Conservation (phyloP, 2,329 filamentous ascomycete species). For the Colletotrichum gigasporum region DNA sequence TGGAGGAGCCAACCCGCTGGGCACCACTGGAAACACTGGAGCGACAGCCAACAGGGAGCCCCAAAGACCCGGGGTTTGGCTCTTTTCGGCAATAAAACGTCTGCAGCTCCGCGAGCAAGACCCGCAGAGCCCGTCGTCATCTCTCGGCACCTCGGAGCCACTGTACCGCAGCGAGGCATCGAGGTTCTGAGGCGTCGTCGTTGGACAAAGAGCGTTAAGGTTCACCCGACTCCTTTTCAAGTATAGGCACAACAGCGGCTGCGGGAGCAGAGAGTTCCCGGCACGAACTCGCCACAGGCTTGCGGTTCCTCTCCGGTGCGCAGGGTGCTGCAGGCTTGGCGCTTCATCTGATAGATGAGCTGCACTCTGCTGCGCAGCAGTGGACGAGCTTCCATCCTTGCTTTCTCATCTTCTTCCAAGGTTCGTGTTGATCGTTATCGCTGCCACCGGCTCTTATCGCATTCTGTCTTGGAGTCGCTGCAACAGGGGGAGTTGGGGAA, state of each 20-base stretch:
- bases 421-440: constrained; percentile 15
- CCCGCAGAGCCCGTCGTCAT: constrained; percentile 9
- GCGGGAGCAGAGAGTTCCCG: background rate
- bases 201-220: background rate
- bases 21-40: constrained; percentile 25
- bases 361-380: background rate
- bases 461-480: constrained; percentile 10
- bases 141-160: background rate
- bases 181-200: background rate
- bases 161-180: background rate
- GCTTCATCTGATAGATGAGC: constrained; percentile 30
- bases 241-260: background rate
- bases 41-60: constrained; percentile 11
- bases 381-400: constrained; percentile 25
- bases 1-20: background rate
- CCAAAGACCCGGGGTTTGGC: background rate
- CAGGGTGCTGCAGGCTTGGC: constrained; percentile 28
- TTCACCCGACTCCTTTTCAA: background rate
- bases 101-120: background rate
- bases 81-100: background rate
- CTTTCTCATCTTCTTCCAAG: background rate
- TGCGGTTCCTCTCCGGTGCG: constrained; percentile 22
- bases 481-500: background rate
- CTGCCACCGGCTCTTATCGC: background rate
- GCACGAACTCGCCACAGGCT: background rate